Base-by-base conservation (phyloP, 164 flowering plant species). In the Dillenia suffruticosa region DNA sequence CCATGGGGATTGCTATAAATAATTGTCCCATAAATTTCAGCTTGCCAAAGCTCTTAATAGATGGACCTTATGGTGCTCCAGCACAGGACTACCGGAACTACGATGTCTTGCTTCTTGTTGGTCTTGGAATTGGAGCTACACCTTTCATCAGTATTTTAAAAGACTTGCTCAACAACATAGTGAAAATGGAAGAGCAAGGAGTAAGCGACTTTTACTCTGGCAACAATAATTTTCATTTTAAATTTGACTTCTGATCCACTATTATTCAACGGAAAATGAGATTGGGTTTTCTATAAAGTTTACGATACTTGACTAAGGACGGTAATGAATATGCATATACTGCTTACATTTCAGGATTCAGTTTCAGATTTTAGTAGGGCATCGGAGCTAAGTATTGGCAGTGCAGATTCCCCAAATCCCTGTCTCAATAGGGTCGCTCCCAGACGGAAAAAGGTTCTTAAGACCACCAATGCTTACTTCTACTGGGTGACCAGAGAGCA, bases 401-500 rank as follows among this genome's bases (percentile, higher is more conserved):
- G 78, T 54, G 61, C 72, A 8, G 84, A 82, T 63, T 75, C 76
- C 14, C 15, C 6, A 32, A 32, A 32, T 32, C 40, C 63, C 54
- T 68, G 71, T 44, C 13, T 58, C 49, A 73, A 54, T 55, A 78
- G 58, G 68, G 51, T 76, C 48, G 78, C 87, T 53, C 84, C 88
- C 2, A 87, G 73, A 55, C 62, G 74, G 50, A 88, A 63, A 70
- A 95, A 83, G 70, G 10, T 82, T 52, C 58, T 89, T 58, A 89
- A 76, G 77, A 95, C 99, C 43, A 88, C 94, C 4, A 95, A 90
- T 81, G 99, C 99, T 16, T 92, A 95, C 70, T 95, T 95, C 70
- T 95, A 95, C 59, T 95, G 98, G 99, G 97, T 95, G 13, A 95
- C 99, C 1, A 88, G 97, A 53, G 99, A 95, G 69, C 99, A 92